These are phyloP conservation scores for Yarrowia bubula DNA, from an alignment of 805 yeast genomes.

Conservation along the genomic window DNA sequence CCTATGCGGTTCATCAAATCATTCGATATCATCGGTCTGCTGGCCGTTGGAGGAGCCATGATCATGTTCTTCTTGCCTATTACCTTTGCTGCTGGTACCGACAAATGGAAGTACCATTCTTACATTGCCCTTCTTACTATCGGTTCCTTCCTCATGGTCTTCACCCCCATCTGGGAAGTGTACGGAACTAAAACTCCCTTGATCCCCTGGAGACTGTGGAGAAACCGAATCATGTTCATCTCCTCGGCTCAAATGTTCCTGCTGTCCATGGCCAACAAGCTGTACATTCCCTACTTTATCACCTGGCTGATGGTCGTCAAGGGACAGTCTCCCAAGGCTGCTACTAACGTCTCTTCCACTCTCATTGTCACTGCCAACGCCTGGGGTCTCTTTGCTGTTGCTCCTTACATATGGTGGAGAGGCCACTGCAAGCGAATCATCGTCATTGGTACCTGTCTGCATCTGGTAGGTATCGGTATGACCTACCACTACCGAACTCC, in stretches of 20 bases:
- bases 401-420: constrained; percentile 26
- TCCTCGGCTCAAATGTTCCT: constrained; percentile 21
- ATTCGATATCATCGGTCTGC: constrained; percentile 1
- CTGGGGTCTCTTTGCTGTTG: constrained; percentile 17
- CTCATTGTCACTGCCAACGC: constrained; percentile 24
- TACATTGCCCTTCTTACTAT: constrained; percentile 15
- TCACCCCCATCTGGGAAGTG: constrained; percentile 22
- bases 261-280: constrained; percentile 21
- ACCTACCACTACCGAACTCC: constrained; percentile 23
- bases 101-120: constrained; percentile 24
- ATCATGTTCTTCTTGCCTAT: constrained; percentile 18
- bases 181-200: constrained; percentile 9
- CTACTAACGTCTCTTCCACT: constrained; percentile 19
- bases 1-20: constrained; percentile 3
- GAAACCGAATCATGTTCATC: constrained; percentile 14
- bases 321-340: constrained; percentile 19
- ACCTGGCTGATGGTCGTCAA: constrained; percentile 23
- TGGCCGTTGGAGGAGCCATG: constrained; percentile 19
- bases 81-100: constrained; percentile 16
- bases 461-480: constrained; percentile 16
- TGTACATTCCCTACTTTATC: constrained; percentile 20
- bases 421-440: constrained; percentile 19
- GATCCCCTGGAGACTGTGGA: constrained; percentile 18
- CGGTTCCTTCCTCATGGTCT: constrained; percentile 9
- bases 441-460: constrained; percentile 18